Evolutionary conservation across 306 rosid species (phyloP), one percentile per base, ranked within the genome.

Genomic region (Canavalia gladiata): DNA sequence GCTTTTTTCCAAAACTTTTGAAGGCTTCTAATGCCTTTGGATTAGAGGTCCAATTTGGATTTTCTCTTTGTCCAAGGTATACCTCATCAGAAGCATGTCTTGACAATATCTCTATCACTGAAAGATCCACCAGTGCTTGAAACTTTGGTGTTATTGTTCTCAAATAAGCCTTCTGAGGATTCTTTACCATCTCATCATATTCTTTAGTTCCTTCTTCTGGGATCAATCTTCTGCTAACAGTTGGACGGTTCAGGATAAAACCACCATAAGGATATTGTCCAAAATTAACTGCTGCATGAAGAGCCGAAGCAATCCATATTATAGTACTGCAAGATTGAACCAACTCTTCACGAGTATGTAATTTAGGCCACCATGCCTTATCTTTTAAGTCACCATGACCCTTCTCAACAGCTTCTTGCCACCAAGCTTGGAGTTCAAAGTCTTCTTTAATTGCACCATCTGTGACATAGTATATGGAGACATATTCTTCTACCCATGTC

Each of bases 371-470:
- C 84, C 78, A 72, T 2, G 50, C 6, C 68, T 81, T 3, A 3
- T 52, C 39, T 42, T 72, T 73, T 42, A 51, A 39, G 51, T 81
- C 80, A 7, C 68, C 80, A 10, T 81, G 84, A n/a, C 84, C 84
- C 6, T 41, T 52, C 55, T 81, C 75, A 1, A 81, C 68, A 54
- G 41, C 42, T 43, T 81, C 84, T 54, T 74, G 73, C 84, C 84
- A 81, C 75, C 92, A 94, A 0, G 85, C 60, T 66, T 91, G 95
- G 46, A 91, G 94, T 54, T 94, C 95, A 0, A 49, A 0, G 49
- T 94, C 97, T 0, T 75, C 11, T 31, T 76, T 0, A 54, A 81
- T 52, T 6, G 28, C 10, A 0, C 58, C 81, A 64, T 94, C 90
- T 3, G 86, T 41, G 6, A 71, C 34, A 77, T 63, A 81, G 31